Conservation (phyloP, 2,329 filamentous ascomycete species). For the Colletotrichum navitas region DNA sequence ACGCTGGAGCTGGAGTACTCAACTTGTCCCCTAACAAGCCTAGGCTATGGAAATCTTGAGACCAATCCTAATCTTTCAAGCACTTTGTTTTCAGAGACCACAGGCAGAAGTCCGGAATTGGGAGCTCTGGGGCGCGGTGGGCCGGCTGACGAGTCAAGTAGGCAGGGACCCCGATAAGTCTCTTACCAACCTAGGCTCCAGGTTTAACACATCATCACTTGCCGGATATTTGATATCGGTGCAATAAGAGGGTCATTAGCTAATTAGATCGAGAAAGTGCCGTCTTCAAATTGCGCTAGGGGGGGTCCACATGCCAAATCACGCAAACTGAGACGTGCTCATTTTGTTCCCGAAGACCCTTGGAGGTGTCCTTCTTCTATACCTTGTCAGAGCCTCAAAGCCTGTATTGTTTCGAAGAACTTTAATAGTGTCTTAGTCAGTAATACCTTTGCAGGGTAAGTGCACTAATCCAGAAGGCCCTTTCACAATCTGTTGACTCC, state of each 20-base stretch:
- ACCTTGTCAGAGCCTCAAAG: neutral
- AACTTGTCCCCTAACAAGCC: neutral
- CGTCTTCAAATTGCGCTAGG: neutral
- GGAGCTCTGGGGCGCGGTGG: neutral
- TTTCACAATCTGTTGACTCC: no score
- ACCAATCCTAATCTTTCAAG: no score
- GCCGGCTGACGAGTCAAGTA: neutral
- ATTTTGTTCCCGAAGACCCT: neutral
- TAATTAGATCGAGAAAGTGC: neutral
- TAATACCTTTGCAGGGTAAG: no score
- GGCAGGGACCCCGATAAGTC: neutral
- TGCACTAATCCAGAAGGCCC: no score
- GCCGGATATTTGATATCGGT: neutral
- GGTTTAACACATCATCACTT: no score
- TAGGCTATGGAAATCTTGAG: neutral
- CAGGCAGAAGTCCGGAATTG: neutral
- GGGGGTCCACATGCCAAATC: neutral
- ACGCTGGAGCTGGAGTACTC: neutral
- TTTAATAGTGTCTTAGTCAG: no score
- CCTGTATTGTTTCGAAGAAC: neutral
- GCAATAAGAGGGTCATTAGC: no score
- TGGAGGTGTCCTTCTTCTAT: no score
- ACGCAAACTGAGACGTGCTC: constrained; percentile 7
- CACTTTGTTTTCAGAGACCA: neutral
- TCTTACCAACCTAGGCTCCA: neutral